A percentile compares a stretch with the other conserved stretches of the same genome.
phyloP scores from a whole-genome alignment of 768 basidiomycete species.

The Lactarius tabidus region DNA sequence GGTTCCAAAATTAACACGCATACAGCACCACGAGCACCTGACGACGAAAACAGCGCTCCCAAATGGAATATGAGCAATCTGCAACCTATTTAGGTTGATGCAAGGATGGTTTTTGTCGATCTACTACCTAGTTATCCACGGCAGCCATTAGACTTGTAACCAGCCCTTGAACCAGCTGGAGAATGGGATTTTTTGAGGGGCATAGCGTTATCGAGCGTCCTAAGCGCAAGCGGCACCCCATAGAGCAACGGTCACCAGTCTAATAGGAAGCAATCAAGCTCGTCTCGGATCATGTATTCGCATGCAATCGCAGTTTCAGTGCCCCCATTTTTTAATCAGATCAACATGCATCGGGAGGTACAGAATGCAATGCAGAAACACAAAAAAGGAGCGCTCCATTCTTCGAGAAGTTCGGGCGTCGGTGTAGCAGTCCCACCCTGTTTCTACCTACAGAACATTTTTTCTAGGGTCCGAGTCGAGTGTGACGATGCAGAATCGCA shows the following conservation, averaged over 20 bases:
- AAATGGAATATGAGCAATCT: neutral
- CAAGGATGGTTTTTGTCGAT: neutral
- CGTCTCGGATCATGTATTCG: neutral
- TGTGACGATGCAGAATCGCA: neutral
- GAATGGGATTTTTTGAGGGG: too few relatives aligned
- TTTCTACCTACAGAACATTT: neutral
- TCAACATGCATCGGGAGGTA: neutral
- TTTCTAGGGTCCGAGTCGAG: neutral
- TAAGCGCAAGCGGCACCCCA: too few relatives aligned
- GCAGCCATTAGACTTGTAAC: too few relatives aligned
- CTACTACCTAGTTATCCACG: neutral
- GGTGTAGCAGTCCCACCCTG: too few relatives aligned
- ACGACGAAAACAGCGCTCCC: neutral
- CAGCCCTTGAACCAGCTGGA: too few relatives aligned
- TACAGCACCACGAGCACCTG: neutral
- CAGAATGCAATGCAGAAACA: neutral
- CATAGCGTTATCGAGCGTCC: too few relatives aligned
- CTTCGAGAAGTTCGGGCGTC: neutral
- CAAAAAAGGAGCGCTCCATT: neutral
- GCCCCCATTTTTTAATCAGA: neutral
- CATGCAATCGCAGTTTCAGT: too few relatives aligned
- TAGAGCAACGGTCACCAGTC: too few relatives aligned
- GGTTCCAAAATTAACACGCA: neutral
- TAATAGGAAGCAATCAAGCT: too few relatives aligned
- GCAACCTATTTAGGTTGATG: neutral